Evolutionary conservation across 208 protist genomes (phyloP).

Genomic region (Trypanosoma theileri): DNA sequence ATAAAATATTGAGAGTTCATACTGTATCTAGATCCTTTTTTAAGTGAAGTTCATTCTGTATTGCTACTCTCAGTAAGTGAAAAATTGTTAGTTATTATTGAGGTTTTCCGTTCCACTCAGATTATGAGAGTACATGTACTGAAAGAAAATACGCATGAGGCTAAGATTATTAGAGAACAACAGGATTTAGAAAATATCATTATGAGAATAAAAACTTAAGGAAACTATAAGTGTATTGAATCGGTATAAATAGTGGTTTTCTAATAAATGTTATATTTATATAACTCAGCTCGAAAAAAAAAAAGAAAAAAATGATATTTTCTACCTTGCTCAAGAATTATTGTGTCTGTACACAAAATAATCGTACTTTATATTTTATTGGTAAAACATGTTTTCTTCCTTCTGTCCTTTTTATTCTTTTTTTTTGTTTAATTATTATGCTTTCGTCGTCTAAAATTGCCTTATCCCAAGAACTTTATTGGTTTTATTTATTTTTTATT

Average conservation of each 20-base stretch:
- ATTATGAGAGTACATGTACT: neutral
- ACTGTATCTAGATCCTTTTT: neutral
- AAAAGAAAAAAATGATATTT: too few relatives aligned
- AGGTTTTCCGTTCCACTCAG: neutral
- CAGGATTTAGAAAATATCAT: neutral
- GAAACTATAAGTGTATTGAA: too few relatives aligned
- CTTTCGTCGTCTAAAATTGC: too few relatives aligned
- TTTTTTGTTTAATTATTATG: neutral
- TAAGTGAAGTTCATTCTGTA: neutral
- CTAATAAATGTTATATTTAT: neutral
- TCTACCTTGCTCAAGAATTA: too few relatives aligned
- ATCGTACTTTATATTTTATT: neutral
- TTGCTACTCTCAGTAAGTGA: neutral
- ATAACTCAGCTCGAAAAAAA: too few relatives aligned
- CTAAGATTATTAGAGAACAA: neutral
- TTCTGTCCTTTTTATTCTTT: conserved; percentile 10
- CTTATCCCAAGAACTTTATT: neutral
- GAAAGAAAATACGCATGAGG: neutral
- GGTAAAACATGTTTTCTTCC: neutral
- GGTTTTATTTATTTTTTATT: neutral
- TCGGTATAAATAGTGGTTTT: neutral
- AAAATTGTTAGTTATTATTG: neutral
- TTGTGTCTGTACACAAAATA: too few relatives aligned
- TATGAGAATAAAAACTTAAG: too few relatives aligned
- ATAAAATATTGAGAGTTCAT: neutral